These are phyloP conservation scores for Luffa acutangula DNA, from an alignment of 306 rosid genomes.

Conservation along the genomic window DNA sequence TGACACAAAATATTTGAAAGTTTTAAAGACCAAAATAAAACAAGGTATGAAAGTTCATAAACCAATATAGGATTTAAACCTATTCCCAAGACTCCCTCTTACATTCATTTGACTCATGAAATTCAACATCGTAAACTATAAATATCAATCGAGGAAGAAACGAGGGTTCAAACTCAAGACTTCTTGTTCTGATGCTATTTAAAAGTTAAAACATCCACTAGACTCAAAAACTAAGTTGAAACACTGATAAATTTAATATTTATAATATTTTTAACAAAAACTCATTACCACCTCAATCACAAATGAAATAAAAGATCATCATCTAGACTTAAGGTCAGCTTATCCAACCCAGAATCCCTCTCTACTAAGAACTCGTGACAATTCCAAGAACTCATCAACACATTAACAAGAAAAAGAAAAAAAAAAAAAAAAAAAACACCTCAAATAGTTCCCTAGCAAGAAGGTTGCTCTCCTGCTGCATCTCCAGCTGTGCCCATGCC, in stretches of 20 bases:
- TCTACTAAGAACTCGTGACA: not conserved
- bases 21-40: too few species aligned
- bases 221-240: not conserved
- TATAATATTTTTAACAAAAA: too few species aligned
- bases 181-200: too few species aligned
- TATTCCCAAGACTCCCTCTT: too few species aligned
- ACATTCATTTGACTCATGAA: too few species aligned
- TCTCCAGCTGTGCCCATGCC: slow-evolving; percentile 98
- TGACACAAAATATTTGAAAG: too few species aligned
- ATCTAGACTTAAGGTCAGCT: not conserved
- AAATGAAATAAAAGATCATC: not conserved
- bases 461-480: slow-evolving; percentile 59
- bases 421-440: slow-evolving; percentile 25
- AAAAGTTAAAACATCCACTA: not conserved
- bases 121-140: too few species aligned
- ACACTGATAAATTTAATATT: not conserved
- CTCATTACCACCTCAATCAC: not conserved
- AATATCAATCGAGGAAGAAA: not conserved
- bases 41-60: too few species aligned
- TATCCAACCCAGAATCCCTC: not conserved
- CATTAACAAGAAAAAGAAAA: not conserved
- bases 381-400: not conserved
- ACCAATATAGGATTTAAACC: too few species aligned
- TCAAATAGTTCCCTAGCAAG: slow-evolving; percentile 73
- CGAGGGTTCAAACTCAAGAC: too few species aligned